Evolutionary conservation across 208 protist species (phyloP).

Genomic region (Polymyxa betae): DNA sequence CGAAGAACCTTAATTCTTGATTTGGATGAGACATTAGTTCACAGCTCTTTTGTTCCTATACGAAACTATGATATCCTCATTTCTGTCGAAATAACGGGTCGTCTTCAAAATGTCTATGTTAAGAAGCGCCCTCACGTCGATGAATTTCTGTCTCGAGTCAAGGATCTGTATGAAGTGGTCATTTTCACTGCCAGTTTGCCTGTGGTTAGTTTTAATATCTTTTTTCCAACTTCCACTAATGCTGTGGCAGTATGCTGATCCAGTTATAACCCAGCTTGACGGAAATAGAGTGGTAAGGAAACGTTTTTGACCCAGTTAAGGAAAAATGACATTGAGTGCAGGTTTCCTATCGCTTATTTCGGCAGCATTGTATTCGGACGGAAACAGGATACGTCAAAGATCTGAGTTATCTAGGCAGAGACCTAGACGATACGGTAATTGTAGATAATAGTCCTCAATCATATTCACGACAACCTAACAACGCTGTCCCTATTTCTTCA

Average conservation of each 20-base stretch:
- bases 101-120: slow-evolving; percentile 55
- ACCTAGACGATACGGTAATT: slow-evolving; percentile 59
- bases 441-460: slow-evolving; percentile 68
- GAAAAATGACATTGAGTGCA: background rate
- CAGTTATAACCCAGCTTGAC: slow-evolving; percentile 12
- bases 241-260: slow-evolving; percentile 7
- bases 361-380: slow-evolving; percentile 61
- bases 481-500: slow-evolving; percentile 56
- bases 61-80: slow-evolving; percentile 58
- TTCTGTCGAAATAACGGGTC: slow-evolving; percentile 44
- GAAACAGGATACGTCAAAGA: slow-evolving; percentile 67
- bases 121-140: slow-evolving; percentile 65
- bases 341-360: slow-evolving; percentile 50
- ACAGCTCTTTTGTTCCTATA: slow-evolving; percentile 62
- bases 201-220: slow-evolving; percentile 1
- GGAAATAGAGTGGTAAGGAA: background rate
- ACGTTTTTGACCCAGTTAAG: background rate
- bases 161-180: slow-evolving; percentile 64
- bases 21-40: slow-evolving; percentile 69
- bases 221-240: background rate
- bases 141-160: slow-evolving; percentile 57
- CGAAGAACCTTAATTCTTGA: slow-evolving; percentile 64
- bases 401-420: slow-evolving; percentile 56
- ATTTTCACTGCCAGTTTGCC: slow-evolving; percentile 67
- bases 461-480: slow-evolving; percentile 61